Conservation (phyloP, 2,329 filamentous ascomycete species). For the Phialophora chinensis region DNA sequence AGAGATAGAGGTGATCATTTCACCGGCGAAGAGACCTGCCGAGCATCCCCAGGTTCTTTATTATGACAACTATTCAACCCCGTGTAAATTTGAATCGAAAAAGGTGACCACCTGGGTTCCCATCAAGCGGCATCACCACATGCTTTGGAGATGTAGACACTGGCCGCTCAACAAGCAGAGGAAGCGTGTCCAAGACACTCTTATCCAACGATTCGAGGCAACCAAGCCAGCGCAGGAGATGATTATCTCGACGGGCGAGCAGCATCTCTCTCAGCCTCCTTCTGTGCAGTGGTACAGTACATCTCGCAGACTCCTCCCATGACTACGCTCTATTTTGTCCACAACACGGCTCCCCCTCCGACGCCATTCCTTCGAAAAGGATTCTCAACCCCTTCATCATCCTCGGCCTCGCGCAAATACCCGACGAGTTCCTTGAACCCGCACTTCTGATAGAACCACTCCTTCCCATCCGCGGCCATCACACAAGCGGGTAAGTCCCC, state of each 20-base stretch:
- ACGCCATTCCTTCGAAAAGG: conserved; percentile 26
- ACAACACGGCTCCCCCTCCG: conserved; percentile 30
- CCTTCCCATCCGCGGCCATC: conserved; percentile 27
- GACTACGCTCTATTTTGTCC: conserved; percentile 20
- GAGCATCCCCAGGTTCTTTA: no score
- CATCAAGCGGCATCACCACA: no score
- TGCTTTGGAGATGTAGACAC: no score
- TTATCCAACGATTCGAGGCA: no score
- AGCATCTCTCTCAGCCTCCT: not conserved
- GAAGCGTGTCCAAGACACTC: no score
- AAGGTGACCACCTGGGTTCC: no score
- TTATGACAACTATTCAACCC: no score
- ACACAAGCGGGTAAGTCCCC: conserved; percentile 28
- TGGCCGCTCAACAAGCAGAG: no score
- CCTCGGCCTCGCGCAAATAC: conserved; percentile 16
- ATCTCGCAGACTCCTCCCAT: not conserved
- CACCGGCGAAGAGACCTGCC: no score
- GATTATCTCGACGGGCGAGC: not conserved
- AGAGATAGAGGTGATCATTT: no score
- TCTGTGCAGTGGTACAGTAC: not conserved
- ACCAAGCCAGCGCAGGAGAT: no score
- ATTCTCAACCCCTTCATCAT: conserved; percentile 22
- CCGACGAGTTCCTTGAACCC: conserved; percentile 31
- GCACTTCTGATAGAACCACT: conserved; percentile 29
- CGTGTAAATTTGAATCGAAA: no score